Base-by-base conservation (phyloP, 805 yeast species). In the Ogataea zsoltii region DNA sequence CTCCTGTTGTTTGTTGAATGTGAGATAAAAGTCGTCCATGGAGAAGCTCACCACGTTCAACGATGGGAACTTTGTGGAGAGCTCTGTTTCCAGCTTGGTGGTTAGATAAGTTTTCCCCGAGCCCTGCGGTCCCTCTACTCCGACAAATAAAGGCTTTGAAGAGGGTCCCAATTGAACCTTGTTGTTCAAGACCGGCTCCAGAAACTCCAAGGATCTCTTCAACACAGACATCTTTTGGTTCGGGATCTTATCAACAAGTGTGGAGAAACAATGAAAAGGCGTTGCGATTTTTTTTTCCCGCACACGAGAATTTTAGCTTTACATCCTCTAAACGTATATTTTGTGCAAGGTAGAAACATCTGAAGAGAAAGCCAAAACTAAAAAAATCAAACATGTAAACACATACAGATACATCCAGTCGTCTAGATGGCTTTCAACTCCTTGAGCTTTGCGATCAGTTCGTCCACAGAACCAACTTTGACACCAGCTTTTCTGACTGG, bases 21-120 rank as follows among this genome's bases (percentile, higher is more conserved):
- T 80, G 32, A 88, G 68, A 62, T 92, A 92, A 48, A 88, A 79
- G 65, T 94, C 98, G 66, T 92, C 99, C 55, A 90, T 77, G 46
- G 96, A 91, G 38, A 87, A 66, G 21, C 70, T 75, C 2, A 78
- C 67, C 2, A 77, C 61, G 5, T 58, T 65, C 18, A 73, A 56
- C 1, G 56, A 42, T 1, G 77, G 76, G 51, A 67, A 73, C 28
- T 54, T 39, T 13, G 47, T 39, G 14, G 60, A 46, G 14, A 83
- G 55, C 36, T 67, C 53, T 1, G 50, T 38, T 2, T 63, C 58
- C 4, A 85, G 55, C 31, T 70, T 63, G 1, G 62, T 57, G 0
- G 88, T 73, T 2, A 82, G 65, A 48, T 71, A 82, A 3, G 88
- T 75, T 61, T 86, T 86, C 0, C 95, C 95, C 2, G 87, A 80